These are phyloP conservation scores for Goniomonas avonlea DNA, from an alignment of 78 protist species.

Conservation along the genomic window DNA sequence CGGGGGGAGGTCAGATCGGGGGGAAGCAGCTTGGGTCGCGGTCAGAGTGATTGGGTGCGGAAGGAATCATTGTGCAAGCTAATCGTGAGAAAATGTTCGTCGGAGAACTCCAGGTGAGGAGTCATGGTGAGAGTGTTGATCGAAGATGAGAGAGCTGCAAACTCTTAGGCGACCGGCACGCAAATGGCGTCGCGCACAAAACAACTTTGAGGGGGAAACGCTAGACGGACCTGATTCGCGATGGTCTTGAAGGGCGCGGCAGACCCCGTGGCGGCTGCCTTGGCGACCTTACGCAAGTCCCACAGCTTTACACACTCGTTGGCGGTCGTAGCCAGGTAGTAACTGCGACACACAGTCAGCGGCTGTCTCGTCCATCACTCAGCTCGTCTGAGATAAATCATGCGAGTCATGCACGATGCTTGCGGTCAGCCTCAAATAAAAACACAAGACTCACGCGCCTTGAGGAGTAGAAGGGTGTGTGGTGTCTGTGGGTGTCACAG, in stretches of 20 bases:
- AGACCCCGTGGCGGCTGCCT: background rate
- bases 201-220: conserved; percentile 21
- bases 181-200: background rate
- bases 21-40: background rate
- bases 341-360: background rate
- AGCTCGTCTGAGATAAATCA: no score
- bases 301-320: conserved; percentile 54
- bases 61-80: no score
- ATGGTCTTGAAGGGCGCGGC: background rate
- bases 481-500: background rate
- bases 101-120: background rate
- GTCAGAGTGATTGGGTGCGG: no score
- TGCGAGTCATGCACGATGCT: no score
- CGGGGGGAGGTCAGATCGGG: background rate
- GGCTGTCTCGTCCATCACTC: no score
- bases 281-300: conserved; percentile 69
- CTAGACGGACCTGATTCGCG: conserved; percentile 13
- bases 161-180: background rate
- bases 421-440: background rate
- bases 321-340: background rate
- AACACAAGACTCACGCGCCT: background rate
- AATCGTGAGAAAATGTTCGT: background rate
- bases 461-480: background rate
- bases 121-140: conserved; percentile 5
- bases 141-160: no score